Percentiles rank a stretch among this genome's conserved stretches.
Evolutionary conservation across 2,329 filamentous ascomycete genomes (phyloP).

Genomic region (Trichoderma breve): DNA sequence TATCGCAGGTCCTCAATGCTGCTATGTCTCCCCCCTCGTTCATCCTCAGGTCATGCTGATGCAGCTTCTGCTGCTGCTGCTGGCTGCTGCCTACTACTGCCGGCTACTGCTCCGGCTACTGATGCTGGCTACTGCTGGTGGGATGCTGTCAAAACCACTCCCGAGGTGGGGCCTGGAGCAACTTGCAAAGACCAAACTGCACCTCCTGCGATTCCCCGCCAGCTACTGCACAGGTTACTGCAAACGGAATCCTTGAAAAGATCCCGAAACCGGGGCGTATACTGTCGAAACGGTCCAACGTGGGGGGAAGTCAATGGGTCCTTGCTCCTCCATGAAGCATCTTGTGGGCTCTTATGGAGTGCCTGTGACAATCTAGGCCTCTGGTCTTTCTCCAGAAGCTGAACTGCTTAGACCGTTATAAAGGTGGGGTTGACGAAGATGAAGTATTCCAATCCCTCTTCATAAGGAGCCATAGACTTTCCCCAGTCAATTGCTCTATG

Average conservation of each 20-base stretch:
- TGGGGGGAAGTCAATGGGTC: slow-evolving; percentile 7
- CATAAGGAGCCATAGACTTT: neutral
- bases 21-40: neutral
- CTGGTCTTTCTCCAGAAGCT: neutral
- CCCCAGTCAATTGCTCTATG: neutral
- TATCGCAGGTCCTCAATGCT: slow-evolving; percentile 3
- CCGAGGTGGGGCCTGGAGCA: slow-evolving; percentile 2
- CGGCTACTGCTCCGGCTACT: neutral
- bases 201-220: slow-evolving; percentile 1
- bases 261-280: slow-evolving; percentile 13
- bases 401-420: neutral
- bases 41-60: neutral
- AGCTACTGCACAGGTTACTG: slow-evolving; percentile 7
- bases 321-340: neutral
- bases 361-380: neutral
- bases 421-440: neutral
- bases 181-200: neutral
- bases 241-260: neutral
- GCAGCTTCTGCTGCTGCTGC: neutral
- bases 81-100: neutral
- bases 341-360: neutral
- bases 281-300: slow-evolving; percentile 8
- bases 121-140: neutral
- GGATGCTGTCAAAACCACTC: slow-evolving; percentile 15
- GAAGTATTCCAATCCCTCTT: neutral